These are phyloP conservation scores for Pichia sp. DNA, from an alignment of 1,139 yeast species.

Conservation along the genomic window DNA sequence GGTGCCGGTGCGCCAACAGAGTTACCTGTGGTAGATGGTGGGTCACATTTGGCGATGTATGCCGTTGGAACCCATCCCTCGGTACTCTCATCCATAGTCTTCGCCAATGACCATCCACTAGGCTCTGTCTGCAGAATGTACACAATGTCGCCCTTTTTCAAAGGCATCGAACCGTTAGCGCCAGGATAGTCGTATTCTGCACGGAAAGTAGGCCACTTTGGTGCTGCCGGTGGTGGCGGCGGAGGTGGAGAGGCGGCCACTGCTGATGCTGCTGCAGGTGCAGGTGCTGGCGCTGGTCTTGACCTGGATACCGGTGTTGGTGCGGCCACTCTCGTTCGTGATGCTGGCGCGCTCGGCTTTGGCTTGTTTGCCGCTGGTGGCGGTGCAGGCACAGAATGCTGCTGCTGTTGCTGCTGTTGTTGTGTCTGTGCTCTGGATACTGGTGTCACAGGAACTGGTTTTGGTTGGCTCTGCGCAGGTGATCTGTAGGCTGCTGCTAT, in stretches of 20 bases:
- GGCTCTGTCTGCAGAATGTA: constrained; percentile 61
- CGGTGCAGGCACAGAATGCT: constrained; percentile 18
- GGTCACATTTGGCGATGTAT: constrained; percentile 62
- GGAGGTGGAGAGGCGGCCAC: constrained; percentile 57
- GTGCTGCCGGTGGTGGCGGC: constrained; percentile 52
- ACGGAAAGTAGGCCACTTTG: constrained; percentile 70
- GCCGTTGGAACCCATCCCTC: constrained; percentile 99
- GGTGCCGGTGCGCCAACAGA: constrained; percentile 12
- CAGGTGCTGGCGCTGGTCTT: constrained; percentile 7
- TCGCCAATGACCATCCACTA: constrained; percentile 93
- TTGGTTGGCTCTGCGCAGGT: constrained; percentile 28
- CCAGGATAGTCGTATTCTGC: constrained; percentile 91
- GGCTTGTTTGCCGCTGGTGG: constrained; percentile 20
- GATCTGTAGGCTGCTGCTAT: constrained; percentile 24
- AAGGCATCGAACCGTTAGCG: constrained; percentile 73
- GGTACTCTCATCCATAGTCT: constrained; percentile 59
- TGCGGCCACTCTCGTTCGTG: constrained; percentile 17
- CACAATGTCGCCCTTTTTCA: constrained; percentile 67
- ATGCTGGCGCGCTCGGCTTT: constrained; percentile 14
- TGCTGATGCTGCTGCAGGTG: constrained; percentile 4
- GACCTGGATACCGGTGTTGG: constrained; percentile 13
- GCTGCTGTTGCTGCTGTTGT: constrained; percentile 4
- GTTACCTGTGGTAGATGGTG: constrained; percentile 31
- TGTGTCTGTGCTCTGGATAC: background rate
- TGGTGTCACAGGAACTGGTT: constrained; percentile 4